A percentile compares a stretch with the other conserved stretches of the same genome.
Evolutionary conservation across 257 asterid genomes (phyloP).

Genomic region (Capsicum chinense): DNA sequence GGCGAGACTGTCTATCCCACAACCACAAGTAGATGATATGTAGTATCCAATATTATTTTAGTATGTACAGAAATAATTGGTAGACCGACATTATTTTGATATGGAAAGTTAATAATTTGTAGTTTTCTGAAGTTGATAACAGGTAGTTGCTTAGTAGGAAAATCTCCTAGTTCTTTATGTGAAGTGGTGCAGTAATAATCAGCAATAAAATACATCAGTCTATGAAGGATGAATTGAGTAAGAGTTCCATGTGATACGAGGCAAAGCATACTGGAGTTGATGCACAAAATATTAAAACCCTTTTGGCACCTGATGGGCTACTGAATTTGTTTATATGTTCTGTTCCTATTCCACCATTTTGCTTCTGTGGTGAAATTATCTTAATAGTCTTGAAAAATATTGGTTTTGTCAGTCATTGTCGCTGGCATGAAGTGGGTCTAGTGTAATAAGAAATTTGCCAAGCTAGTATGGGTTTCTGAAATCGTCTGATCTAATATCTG

Average conservation of each 20-base stretch:
- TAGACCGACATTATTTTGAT: background rate
- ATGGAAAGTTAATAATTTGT: background rate
- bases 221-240: background rate
- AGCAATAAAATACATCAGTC: background rate
- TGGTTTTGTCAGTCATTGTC: background rate
- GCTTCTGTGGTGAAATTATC: conserved; percentile 17
- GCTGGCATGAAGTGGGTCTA: background rate
- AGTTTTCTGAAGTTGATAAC: background rate
- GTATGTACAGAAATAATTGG: background rate
- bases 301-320: conserved; percentile 12
- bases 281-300: background rate
- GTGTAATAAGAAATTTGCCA: background rate
- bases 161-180: background rate
- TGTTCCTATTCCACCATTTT: conserved; percentile 22
- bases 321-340: conserved; percentile 13
- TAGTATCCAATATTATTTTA: background rate
- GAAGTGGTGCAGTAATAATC: background rate
- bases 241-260: conserved; percentile 5
- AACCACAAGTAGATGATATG: background rate
- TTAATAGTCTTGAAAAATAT: background rate
- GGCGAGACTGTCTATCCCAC: background rate
- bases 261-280: conserved; percentile 23
- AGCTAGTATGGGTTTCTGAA: conserved; percentile 22
- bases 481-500: background rate
- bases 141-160: background rate